Percentiles rank a stretch among this genome's conserved stretches.
These are phyloP conservation scores for Boletus speciosus DNA, from an alignment of 768 basidiomycete species.

Conservation along the genomic window DNA sequence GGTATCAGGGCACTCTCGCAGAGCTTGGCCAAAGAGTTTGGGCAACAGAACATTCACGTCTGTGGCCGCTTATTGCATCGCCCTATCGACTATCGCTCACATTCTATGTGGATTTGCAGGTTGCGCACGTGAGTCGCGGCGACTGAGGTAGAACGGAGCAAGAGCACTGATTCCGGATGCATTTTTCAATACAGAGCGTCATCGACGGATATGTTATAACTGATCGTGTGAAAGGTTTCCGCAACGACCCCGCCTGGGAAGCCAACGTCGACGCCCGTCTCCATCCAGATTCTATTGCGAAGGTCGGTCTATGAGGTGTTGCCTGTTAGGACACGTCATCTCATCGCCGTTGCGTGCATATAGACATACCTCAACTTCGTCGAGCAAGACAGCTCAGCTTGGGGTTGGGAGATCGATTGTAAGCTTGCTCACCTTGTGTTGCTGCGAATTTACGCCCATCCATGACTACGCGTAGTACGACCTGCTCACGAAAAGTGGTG, in stretches of 20 bases:
- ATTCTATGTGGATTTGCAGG: constrained; percentile 30
- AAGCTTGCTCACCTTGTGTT: constrained; percentile 26
- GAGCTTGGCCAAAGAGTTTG: constrained; percentile 73
- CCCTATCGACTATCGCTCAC: neutral
- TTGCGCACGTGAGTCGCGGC: constrained; percentile 56
- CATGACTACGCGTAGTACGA: constrained; percentile 34
- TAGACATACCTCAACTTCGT: constrained; percentile 66
- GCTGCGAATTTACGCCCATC: neutral
- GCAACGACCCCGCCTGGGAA: constrained; percentile 38
- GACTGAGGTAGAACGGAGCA: neutral
- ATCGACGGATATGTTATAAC: constrained; percentile 62
- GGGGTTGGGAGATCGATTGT: constrained; percentile 82
- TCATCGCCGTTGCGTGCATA: neutral
- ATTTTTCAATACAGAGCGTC: constrained; percentile 43
- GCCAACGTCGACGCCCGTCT: constrained; percentile 48
- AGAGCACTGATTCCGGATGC: neutral
- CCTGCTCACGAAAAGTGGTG: constrained; percentile 55
- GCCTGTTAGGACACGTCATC: neutral
- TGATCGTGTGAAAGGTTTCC: constrained; percentile 30
- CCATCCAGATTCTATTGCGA: constrained; percentile 65
- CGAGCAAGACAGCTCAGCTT: constrained; percentile 67
- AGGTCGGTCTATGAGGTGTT: constrained; percentile 38
- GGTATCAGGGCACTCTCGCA: constrained; percentile 63
- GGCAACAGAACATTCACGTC: constrained; percentile 71
- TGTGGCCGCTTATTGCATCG: constrained; percentile 3